Evolutionary conservation across 768 basidiomycete species (phyloP).

Genomic region (Heimioporus sp.): DNA sequence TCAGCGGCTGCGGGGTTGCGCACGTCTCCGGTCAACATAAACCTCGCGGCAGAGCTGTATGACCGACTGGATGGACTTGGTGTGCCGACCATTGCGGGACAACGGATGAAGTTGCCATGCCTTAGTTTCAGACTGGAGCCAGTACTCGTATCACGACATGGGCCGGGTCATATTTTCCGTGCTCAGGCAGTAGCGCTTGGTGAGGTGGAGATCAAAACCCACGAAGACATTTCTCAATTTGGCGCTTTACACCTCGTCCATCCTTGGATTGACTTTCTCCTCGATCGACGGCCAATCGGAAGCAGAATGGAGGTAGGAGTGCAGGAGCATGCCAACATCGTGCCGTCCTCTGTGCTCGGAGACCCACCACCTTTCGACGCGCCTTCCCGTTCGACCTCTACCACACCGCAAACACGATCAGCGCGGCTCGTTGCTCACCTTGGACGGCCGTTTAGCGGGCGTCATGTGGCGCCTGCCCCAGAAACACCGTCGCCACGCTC

Average conservation of each 20-base stretch:
- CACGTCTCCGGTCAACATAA: neutral
- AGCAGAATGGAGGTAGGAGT: neutral
- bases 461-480: neutral
- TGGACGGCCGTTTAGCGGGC: neutral
- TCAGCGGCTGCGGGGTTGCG: neutral
- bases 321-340: neutral
- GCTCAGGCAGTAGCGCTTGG: slow-evolving; percentile 2
- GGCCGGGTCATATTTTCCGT: neutral
- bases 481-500: neutral
- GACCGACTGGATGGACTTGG: neutral
- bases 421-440: neutral
- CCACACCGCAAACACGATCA: neutral
- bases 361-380: neutral
- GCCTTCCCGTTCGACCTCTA: neutral
- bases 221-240: slow-evolving; percentile 5
- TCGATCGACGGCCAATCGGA: neutral
- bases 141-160: neutral
- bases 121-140: slow-evolving; percentile 3
- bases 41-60: neutral
- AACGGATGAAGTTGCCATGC: slow-evolving; percentile 9
- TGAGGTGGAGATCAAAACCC: slow-evolving; percentile 4
- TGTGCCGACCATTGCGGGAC: neutral
- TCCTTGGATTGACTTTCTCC: slow-evolving; percentile 16
- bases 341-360: neutral
- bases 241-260: slow-evolving; percentile 8